phyloP scores from a whole-genome alignment of 495 filamentous ascomycete genomes.

The Penicillium parvum region DNA sequence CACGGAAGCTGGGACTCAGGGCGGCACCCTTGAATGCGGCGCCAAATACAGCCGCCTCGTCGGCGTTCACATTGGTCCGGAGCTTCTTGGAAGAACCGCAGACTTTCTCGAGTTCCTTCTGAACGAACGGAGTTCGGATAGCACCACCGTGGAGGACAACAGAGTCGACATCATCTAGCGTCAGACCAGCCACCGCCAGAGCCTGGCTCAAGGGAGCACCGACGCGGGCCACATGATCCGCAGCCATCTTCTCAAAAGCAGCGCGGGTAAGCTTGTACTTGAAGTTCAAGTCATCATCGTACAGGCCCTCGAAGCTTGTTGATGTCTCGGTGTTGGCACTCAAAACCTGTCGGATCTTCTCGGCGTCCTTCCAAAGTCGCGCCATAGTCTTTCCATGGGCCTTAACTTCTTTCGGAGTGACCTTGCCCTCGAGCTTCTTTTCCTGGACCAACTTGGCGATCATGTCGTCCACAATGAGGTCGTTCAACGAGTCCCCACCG shows the following conservation, averaged over 20 bases:
- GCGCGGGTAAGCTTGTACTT: conserved; percentile 81
- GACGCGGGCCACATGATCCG: conserved; percentile 63
- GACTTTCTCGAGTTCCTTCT: conserved; percentile 77
- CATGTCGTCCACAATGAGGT: conserved; percentile 84
- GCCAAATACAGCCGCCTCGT: conserved; percentile 95
- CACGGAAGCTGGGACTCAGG: conserved; percentile 87
- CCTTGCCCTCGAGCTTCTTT: conserved; percentile 64
- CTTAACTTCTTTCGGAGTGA: conserved; percentile 56
- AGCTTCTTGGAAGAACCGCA: conserved; percentile 72
- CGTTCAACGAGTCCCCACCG: conserved; percentile 86
- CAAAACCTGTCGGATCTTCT: conserved; percentile 80
- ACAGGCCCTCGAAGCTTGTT: conserved; percentile 79
- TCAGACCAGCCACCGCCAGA: conserved; percentile 65
- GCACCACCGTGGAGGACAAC: conserved; percentile 91
- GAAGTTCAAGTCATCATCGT: conserved; percentile 84
- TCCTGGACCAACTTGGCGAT: conserved; percentile 68
- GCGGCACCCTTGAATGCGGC: conserved; percentile 91
- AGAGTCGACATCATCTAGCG: conserved; percentile 75
- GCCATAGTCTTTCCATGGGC: conserved; percentile 78
- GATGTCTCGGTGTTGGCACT: conserved; percentile 85
- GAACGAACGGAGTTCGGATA: conserved; percentile 89
- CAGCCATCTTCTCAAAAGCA: conserved; percentile 78
- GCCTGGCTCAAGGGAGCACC: conserved; percentile 67
- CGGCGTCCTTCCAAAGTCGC: conserved; percentile 87
- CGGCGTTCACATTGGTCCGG: conserved; percentile 90